phyloP scores from a whole-genome alignment of 2,329 filamentous ascomycete species.

The Alternaria panax region DNA sequence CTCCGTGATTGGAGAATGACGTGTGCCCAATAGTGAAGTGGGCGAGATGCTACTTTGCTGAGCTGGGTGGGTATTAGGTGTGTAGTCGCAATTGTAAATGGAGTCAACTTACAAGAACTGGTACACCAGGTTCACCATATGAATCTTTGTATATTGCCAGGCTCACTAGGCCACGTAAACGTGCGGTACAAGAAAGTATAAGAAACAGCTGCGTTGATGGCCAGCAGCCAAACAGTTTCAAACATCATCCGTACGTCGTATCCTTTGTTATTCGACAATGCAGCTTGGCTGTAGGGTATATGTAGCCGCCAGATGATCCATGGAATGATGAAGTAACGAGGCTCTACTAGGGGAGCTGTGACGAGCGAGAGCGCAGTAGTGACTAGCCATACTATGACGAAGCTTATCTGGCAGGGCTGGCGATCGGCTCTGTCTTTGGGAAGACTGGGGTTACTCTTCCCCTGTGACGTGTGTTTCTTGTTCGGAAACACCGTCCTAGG shows the following conservation, averaged over 20 bases:
- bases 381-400: conserved; percentile 68
- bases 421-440: conserved; percentile 5
- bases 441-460: conserved; percentile 9
- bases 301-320: conserved; percentile 93
- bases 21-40: neutral
- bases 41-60: neutral
- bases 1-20: neutral
- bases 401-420: conserved; percentile 48
- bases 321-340: conserved; percentile 92
- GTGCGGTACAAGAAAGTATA: conserved; percentile 74
- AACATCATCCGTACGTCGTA: conserved; percentile 58
- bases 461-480: neutral
- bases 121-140: conserved; percentile 66
- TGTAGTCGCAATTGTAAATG: no score
- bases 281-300: conserved; percentile 61
- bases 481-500: conserved; percentile 29
- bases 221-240: conserved; percentile 74
- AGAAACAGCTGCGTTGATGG: conserved; percentile 70
- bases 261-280: conserved; percentile 16
- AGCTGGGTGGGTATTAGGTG: neutral
- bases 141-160: conserved; percentile 72
- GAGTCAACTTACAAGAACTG: no score
- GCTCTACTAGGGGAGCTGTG: conserved; percentile 91
- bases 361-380: conserved; percentile 80
- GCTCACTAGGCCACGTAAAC: conserved; percentile 72